A percentile compares a stretch with the other conserved stretches of the same genome.
phyloP scores from a whole-genome alignment of 2,329 filamentous ascomycete genomes.

The Chrysoporthe cubensis region DNA sequence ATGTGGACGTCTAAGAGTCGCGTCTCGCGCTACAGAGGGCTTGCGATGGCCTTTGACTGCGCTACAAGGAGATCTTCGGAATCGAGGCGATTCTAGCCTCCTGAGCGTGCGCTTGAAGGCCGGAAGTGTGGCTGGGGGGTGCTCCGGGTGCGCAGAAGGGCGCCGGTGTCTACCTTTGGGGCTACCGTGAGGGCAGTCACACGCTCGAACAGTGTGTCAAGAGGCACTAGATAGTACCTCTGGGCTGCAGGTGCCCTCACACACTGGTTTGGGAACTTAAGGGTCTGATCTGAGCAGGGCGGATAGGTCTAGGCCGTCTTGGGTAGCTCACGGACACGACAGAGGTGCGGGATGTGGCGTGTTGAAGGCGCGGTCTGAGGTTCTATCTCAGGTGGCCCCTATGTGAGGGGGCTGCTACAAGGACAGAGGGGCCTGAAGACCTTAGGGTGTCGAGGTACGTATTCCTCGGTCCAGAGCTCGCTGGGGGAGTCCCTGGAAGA shows the following conservation, averaged over 20 bases:
- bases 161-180: background rate
- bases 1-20: background rate
- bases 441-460: too few species aligned
- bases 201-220: background rate
- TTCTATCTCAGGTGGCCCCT: background rate
- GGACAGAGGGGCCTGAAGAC: too few species aligned
- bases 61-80: background rate
- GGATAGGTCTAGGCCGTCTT: background rate
- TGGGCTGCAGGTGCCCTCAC: background rate
- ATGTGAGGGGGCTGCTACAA: too few species aligned
- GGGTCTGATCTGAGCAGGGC: background rate
- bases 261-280: background rate
- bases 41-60: background rate
- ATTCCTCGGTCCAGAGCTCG: too few species aligned
- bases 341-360: background rate
- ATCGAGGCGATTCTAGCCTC: background rate
- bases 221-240: background rate
- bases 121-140: background rate
- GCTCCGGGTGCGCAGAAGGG: background rate
- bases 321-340: background rate
- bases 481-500: too few species aligned
- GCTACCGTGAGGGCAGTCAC: background rate
- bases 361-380: background rate
- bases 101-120: background rate
- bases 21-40: background rate